Evolutionary conservation across 768 basidiomycete species (phyloP).

Genomic region (Termitomyces sp.): DNA sequence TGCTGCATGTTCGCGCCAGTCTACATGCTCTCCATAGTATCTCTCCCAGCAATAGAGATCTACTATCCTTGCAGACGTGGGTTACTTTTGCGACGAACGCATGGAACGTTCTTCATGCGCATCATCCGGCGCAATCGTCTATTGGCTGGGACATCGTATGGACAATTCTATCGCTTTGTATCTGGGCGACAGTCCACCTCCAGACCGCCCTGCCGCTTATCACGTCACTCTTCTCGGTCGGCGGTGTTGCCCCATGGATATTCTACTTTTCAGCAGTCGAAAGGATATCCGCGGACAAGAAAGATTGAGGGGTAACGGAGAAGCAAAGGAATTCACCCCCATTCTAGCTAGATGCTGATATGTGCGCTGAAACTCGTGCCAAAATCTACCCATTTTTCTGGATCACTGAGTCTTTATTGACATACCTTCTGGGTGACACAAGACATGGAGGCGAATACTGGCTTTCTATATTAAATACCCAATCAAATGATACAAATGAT

Average conservation of each 20-base stretch:
- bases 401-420: not conserved
- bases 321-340: not conserved
- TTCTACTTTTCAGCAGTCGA: not conserved
- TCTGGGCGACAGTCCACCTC: conserved; percentile 23
- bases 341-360: no score
- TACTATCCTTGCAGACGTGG: conserved; percentile 16
- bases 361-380: not conserved
- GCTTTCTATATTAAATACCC: no score
- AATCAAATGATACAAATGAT: no score
- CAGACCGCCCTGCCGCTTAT: not conserved
- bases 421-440: no score
- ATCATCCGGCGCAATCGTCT: conserved; percentile 60
- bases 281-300: not conserved
- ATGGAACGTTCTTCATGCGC: conserved; percentile 35
- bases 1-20: conserved; percentile 2
- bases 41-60: not conserved
- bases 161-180: conserved; percentile 37
- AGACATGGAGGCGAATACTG: no score
- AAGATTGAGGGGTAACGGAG: not conserved
- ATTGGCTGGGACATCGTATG: conserved; percentile 64
- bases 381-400: not conserved
- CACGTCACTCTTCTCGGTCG: conserved; percentile 1
- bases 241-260: conserved; percentile 8
- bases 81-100: conserved; percentile 11
- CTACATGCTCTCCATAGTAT: not conserved